Evolutionary conservation across 192 early-diverging fungal species (phyloP).

Genomic region (Podochytrium sp.): DNA sequence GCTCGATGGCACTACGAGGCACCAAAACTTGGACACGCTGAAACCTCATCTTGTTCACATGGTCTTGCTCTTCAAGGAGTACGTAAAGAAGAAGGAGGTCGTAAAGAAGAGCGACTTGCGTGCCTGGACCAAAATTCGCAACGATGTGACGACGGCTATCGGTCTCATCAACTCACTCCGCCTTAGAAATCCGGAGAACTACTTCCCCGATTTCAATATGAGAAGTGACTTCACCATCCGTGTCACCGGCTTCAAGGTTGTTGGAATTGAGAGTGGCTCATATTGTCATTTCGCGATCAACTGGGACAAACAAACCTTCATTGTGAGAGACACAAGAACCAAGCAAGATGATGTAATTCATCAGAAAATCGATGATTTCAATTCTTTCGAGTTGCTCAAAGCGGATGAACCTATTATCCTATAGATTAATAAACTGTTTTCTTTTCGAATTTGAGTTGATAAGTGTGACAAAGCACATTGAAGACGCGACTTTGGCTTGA

Average conservation of each 20-base stretch:
- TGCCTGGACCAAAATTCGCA: too few species aligned
- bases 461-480: too few species aligned
- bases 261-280: neutral
- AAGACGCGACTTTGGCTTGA: neutral
- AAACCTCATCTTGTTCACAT: neutral
- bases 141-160: neutral
- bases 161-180: neutral
- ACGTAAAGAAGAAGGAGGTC: neutral
- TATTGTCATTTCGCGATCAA: neutral
- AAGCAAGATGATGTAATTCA: neutral
- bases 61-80: neutral
- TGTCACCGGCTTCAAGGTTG: neutral
- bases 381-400: neutral
- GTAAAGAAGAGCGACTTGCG: too few species aligned
- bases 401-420: neutral
- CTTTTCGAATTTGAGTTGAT: neutral
- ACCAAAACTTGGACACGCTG: neutral
- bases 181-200: neutral
- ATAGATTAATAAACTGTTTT: neutral
- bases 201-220: neutral
- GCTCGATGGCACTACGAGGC: too few species aligned
- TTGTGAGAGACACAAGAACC: neutral
- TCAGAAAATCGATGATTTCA: neutral
- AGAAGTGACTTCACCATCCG: neutral
- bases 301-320: neutral